Base-by-base conservation (phyloP, 2,329 filamentous ascomycete species). In the Neopestalotiopsis rosae region DNA sequence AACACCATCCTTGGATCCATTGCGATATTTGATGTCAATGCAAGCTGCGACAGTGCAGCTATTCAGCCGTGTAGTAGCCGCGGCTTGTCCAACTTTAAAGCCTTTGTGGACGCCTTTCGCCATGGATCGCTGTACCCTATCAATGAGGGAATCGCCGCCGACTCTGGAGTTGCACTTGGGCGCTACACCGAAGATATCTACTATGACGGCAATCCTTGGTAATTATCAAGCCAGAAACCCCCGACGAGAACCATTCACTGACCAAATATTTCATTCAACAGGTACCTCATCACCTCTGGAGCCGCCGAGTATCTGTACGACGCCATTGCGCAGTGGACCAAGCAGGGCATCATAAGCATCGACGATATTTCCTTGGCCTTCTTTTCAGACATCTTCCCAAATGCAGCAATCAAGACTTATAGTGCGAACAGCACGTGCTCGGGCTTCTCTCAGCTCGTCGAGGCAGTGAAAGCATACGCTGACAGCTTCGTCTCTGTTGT, bases 221-320 rank as follows among this genome's bases (percentile, higher is more conserved):
- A 58, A 42, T 28, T 28, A 28, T 3, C 24, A 28, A 28, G 24
- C 4, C 24, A 28, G 24, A 28, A 28, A 28, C 3, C 24, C 24
- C 24, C 24, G 24, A 28, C 2, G 24, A 28, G 24, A 28, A 42
- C n/a, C 17, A 10, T 13, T 49, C 28, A 24, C 61, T 73, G 61
- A 74, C 56, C 4, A 28, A 3, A 28, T 28, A 28, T 28, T 3
- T 3, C 1, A 13, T 12, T 56, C 30, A 3, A 28, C 10, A 74
- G 73, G 73, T 85, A 88, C 70, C 80, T 89, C 32, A 83, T 82
- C 71, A 90, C 86, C 1, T 78, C 87, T 17, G 86, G 85, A 7
- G 87, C 87, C 3, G 88, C 87, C 6, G 88, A 90, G 73, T 85
- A 87, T 65, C 81, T 90, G 4, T 90, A 89, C 75, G 84, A 87